These are phyloP conservation scores for Eimeria tenella DNA, from an alignment of 169 alveolate species.

Conservation along the genomic window DNA sequence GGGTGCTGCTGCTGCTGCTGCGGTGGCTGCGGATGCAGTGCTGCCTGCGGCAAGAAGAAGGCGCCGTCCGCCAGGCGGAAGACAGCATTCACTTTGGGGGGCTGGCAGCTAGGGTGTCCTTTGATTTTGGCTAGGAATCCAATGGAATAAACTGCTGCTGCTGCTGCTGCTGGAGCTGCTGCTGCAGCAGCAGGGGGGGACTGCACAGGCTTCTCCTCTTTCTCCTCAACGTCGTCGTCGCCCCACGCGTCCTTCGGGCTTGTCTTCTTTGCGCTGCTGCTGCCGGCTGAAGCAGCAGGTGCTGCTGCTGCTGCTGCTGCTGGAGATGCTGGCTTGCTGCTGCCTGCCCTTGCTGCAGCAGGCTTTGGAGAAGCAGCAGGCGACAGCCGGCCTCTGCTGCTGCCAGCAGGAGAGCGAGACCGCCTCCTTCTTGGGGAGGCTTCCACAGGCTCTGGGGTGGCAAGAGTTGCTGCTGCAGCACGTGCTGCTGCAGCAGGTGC, in stretches of 20 bases:
- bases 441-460: neutral
- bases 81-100: neutral
- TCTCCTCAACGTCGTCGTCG: neutral
- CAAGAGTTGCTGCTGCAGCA: slow-evolving; percentile 9
- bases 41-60: slow-evolving; percentile 3
- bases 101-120: neutral
- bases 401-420: slow-evolving; percentile 3
- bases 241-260: slow-evolving; percentile 31
- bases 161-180: slow-evolving; percentile 43
- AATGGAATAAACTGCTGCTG: slow-evolving; percentile 6
- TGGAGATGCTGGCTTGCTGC: neutral
- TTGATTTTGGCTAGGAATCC: slow-evolving; percentile 5
- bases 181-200: neutral
- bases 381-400: neutral
- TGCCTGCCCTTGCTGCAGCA: slow-evolving; percentile 19
- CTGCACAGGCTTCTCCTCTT: neutral
- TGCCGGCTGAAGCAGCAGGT: neutral
- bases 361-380: neutral
- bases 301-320: slow-evolving; percentile 17
- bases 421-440: neutral
- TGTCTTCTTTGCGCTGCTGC: slow-evolving; percentile 44
- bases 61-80: slow-evolving; percentile 1
- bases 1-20: slow-evolving; percentile 42
- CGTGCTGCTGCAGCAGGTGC: slow-evolving; percentile 32
- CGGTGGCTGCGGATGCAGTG: slow-evolving; percentile 31